Evolutionary conservation across 495 filamentous ascomycete genomes (phyloP).

Genomic region (Bathelium albidoporum): DNA sequence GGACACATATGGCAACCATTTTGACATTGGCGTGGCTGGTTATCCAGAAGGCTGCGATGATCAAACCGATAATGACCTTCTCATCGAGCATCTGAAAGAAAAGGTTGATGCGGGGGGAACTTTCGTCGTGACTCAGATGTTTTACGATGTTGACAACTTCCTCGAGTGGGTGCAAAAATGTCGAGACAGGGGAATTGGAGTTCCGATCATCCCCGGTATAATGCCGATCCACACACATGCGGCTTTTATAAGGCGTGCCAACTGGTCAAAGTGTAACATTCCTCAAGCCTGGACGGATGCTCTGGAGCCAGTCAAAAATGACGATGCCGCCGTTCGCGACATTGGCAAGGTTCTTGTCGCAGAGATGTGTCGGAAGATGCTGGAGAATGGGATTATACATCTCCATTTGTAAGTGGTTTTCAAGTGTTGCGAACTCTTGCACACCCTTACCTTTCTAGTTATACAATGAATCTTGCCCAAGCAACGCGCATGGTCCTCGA

Average conservation of each 20-base stretch:
- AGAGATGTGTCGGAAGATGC: conserved; percentile 76
- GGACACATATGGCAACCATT: conserved; percentile 81
- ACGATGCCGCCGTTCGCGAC: conserved; percentile 85
- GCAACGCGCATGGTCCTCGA: conserved; percentile 90
- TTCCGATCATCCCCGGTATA: conserved; percentile 93
- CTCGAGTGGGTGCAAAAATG: conserved; percentile 79
- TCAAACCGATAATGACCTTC: conserved; percentile 67
- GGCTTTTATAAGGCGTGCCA: conserved; percentile 78
- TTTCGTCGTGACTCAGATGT: conserved; percentile 98
- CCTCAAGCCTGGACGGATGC: conserved; percentile 70
- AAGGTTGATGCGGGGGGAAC: conserved; percentile 92
- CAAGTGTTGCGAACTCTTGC: background rate
- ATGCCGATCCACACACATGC: conserved; percentile 98
- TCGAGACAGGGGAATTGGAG: conserved; percentile 69
- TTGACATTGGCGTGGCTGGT: conserved; percentile 94
- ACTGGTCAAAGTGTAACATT: conserved; percentile 75
- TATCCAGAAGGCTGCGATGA: conserved; percentile 97
- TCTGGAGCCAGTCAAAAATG: conserved; percentile 90
- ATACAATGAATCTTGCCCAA: conserved; percentile 98
- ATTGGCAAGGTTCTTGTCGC: conserved; percentile 85
- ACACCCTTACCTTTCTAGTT: conserved; percentile 38
- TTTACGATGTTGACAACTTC: conserved; percentile 95
- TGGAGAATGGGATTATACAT: conserved; percentile 67
- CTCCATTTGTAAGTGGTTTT: conserved; percentile 73
- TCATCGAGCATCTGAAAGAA: conserved; percentile 92